Base-by-base conservation (phyloP, 768 basidiomycete species). In the Suillus brevipes region DNA sequence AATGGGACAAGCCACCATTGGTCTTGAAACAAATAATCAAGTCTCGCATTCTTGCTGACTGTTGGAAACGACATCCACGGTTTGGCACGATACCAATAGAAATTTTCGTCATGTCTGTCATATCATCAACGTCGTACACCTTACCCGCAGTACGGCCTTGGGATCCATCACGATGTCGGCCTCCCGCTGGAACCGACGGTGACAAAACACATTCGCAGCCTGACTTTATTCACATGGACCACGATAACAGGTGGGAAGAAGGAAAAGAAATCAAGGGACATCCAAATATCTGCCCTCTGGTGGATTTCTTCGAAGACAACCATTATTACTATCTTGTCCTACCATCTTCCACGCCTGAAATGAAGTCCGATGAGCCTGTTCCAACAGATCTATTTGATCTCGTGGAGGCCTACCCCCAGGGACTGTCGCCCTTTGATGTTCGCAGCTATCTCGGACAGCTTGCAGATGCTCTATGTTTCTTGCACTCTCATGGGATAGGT, bases 21-120 rank as follows among this genome's bases (percentile, higher is more conserved):
- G 90, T 99, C 71, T 95, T 99, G 78, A 99, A 99, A 74, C 96
- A 97, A 78, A 90, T 99, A 72, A 96, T 99, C 82, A 99, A 99
- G 78, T 95, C 94, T 56, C 92, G 97, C 60, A 99, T 99, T 65
- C 85, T 99, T 61, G 97, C 97, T 37, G 97, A 99, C 79, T 99
- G 97, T 77, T 99, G 97, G 97, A 99, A 99, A 81, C 93, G 92
- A 73, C 97, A 99, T 75, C 91, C 92, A 50, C 87, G 90, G 67
- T 86, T 92, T 75, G 97, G 97, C 64, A 97, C 97, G 9, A 97
- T 99, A 71, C 97, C 97, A 18, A 97, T 99, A 80, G 97, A 99
- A 79, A 97, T 97, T 31, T 92, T 91, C 74, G 92, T 95, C 73
- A 92, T 95, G 93, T 92, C 92, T 64, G 87, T 91, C 56, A 89